phyloP scores from a whole-genome alignment of 2,329 filamentous ascomycete genomes.

The Parastagonospora avenae region DNA sequence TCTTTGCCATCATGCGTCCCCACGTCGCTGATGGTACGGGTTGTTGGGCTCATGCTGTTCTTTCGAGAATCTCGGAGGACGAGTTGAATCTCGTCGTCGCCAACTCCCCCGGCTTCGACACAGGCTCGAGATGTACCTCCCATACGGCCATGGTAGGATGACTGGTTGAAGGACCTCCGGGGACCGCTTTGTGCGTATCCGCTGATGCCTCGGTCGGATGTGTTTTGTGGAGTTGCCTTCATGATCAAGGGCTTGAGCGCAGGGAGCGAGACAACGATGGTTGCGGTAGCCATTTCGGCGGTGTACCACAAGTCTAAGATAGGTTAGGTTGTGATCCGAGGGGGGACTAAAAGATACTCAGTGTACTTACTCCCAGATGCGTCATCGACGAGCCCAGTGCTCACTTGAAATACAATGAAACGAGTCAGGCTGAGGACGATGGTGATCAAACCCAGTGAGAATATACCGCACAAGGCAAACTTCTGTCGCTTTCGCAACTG shows the following conservation, averaged over 20 bases:
- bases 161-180: background rate
- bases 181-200: background rate
- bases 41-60: background rate
- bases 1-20: background rate
- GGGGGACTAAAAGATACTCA: background rate
- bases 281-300: background rate
- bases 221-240: background rate
- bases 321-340: background rate
- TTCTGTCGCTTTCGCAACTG: background rate
- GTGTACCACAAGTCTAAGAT: background rate
- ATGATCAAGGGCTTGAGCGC: background rate
- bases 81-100: background rate
- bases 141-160: background rate
- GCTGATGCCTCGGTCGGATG: background rate
- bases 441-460: background rate
- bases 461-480: background rate
- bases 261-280: background rate
- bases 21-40: background rate
- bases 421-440: background rate
- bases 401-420: background rate
- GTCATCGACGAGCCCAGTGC: background rate
- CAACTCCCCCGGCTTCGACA: background rate
- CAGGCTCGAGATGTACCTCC: background rate
- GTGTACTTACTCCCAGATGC: background rate
- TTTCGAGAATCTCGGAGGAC: background rate